A percentile compares a stretch with the other conserved stretches of the same genome.
Conservation (phyloP, 2,329 filamentous ascomycete genomes). For the Fusarium pseudoanthophilum region DNA sequence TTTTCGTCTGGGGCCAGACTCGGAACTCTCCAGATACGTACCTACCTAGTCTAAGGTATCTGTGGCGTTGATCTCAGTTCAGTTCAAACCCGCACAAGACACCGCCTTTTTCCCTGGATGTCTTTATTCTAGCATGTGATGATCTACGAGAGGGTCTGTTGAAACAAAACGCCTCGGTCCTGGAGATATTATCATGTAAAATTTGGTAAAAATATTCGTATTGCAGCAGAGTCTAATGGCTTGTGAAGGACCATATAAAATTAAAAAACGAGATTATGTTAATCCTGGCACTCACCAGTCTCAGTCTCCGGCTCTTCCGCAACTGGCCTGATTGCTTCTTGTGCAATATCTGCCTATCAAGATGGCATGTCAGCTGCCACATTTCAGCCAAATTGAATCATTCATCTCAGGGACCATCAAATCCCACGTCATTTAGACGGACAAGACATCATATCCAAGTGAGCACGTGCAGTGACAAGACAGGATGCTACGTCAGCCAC, state of each 20-base stretch:
- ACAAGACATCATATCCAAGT: neutral
- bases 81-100: constrained; percentile 10
- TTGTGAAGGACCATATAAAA: constrained; percentile 16
- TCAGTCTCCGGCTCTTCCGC: constrained; percentile 28
- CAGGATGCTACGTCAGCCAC: constrained; percentile 9
- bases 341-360: constrained; percentile 13
- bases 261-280: constrained; percentile 29
- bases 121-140: constrained; percentile 31
- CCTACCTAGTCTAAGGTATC: neutral
- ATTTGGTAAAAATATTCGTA: neutral
- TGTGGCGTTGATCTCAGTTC: constrained; percentile 24
- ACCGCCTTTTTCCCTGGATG: constrained; percentile 33
- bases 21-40: constrained; percentile 31
- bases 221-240: neutral
- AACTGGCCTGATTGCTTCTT: constrained; percentile 18
- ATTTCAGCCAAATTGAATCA: constrained; percentile 3
- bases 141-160: constrained; percentile 7
- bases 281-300: constrained; percentile 4
- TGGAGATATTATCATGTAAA: constrained; percentile 2
- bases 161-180: constrained; percentile 22
- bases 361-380: constrained; percentile 14
- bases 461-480: constrained; percentile 15
- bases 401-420: constrained; percentile 9
- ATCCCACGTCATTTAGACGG: constrained; percentile 20
- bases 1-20: constrained; percentile 27